These are phyloP conservation scores for Lithocarpus polystachyus DNA, from an alignment of 306 rosid genomes.

Conservation along the genomic window DNA sequence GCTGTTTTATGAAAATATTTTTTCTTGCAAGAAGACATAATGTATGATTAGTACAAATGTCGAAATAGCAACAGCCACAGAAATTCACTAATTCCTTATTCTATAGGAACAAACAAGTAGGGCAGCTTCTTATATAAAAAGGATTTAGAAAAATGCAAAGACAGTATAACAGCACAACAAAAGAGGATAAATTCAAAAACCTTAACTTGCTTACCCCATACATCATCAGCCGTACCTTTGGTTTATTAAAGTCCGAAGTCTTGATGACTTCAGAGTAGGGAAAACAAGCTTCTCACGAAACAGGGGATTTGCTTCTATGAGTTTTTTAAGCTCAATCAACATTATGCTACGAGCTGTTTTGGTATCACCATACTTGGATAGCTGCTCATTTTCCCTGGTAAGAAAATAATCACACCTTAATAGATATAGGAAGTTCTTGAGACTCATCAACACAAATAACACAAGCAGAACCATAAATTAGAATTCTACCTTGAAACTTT, in stretches of 20 bases:
- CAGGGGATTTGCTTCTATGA: conserved; percentile 81
- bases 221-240: conserved; percentile 58
- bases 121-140: background rate
- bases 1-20: background rate
- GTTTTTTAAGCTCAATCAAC: conserved; percentile 79
- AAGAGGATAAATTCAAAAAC: conserved; percentile 1
- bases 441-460: background rate
- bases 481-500: background rate
- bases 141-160: conserved; percentile 1
- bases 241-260: conserved; percentile 77
- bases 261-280: conserved; percentile 67
- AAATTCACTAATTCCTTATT: background rate
- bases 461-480: conserved; percentile 2
- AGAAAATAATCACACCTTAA: conserved; percentile 3
- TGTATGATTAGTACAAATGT: background rate
- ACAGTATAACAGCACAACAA: background rate
- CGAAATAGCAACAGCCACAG: background rate
- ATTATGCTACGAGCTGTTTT: conserved; percentile 79
- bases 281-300: conserved; percentile 76
- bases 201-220: conserved; percentile 10
- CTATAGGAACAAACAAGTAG: background rate
- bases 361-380: conserved; percentile 82
- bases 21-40: background rate
- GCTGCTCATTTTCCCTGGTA: conserved; percentile 82
- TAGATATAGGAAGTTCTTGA: background rate